phyloP scores from a whole-genome alignment of 2,329 filamentous ascomycete genomes.

The Chaetomium strumarium region DNA sequence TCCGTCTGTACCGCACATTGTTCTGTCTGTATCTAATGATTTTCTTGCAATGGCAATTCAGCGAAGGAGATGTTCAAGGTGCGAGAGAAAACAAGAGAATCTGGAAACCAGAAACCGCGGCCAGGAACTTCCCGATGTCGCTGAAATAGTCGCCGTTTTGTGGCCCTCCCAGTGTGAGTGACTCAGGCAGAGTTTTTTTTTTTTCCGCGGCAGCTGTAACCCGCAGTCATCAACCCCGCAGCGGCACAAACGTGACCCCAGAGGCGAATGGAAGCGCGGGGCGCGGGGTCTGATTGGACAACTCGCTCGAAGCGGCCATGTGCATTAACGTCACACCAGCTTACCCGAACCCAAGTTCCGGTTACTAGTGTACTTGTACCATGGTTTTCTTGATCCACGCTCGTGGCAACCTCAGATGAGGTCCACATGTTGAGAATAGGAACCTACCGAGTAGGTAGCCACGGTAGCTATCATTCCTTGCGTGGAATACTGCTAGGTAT shows the following conservation, averaged over 20 bases:
- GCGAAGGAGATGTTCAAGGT: slow-evolving; percentile 10
- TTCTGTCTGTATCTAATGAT: slow-evolving; percentile 11
- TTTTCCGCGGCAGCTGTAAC: slow-evolving; percentile 19
- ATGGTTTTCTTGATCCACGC: no score
- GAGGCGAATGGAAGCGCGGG: slow-evolving; percentile 10
- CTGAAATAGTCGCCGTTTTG: slow-evolving; percentile 23
- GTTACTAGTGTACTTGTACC: no score
- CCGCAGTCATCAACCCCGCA: slow-evolving; percentile 23
- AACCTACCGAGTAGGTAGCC: no score
- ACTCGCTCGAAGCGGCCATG: slow-evolving; percentile 11
- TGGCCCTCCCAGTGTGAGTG: slow-evolving; percentile 20
- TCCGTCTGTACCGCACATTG: slow-evolving; percentile 24
- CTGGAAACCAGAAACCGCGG: neutral
- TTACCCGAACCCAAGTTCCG: no score
- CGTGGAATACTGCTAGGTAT: no score
- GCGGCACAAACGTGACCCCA: slow-evolving; percentile 21
- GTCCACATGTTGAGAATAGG: no score
- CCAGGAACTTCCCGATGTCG: slow-evolving; percentile 24
- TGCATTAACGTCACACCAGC: slow-evolving; percentile 14
- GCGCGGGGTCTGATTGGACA: slow-evolving; percentile 19
- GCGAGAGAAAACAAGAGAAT: slow-evolving; percentile 13
- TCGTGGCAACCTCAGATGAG: no score
- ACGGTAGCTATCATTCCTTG: no score
- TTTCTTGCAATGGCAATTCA: neutral
- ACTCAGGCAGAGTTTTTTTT: slow-evolving; percentile 28